Evolutionary conservation across 2,329 filamentous ascomycete genomes (phyloP).

Genomic region (Moelleriella libera): DNA sequence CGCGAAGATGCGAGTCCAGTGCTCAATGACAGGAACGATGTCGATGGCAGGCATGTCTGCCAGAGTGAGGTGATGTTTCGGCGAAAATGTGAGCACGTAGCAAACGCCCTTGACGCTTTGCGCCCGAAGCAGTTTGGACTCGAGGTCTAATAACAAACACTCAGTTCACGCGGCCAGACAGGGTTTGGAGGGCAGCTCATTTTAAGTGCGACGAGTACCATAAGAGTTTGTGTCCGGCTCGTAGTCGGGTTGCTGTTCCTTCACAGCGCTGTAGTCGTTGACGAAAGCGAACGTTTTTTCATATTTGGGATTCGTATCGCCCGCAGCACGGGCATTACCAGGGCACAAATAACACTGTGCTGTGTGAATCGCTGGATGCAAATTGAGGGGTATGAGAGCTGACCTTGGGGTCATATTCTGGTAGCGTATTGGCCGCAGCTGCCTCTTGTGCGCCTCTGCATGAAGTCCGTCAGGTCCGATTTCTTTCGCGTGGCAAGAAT

Average conservation of each 20-base stretch:
- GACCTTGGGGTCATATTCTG: conserved; percentile 66
- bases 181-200: neutral
- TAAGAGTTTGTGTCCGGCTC: conserved; percentile 23
- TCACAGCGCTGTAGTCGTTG: conserved; percentile 95
- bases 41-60: conserved; percentile 70
- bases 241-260: conserved; percentile 82
- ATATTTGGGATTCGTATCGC: conserved; percentile 77
- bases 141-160: conserved; percentile 37
- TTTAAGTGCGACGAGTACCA: conserved; percentile 8
- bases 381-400: conserved; percentile 7
- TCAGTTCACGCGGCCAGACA: neutral
- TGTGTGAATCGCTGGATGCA: conserved; percentile 19
- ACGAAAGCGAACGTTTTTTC: conserved; percentile 84
- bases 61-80: conserved; percentile 79
- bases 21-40: conserved; percentile 71
- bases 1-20: conserved; percentile 85
- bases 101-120: conserved; percentile 87
- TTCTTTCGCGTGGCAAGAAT: too few relatives aligned
- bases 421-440: conserved; percentile 52
- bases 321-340: conserved; percentile 75
- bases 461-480: neutral
- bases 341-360: conserved; percentile 83
- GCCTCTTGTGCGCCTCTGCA: conserved; percentile 63
- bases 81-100: conserved; percentile 91
- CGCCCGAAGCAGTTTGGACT: conserved; percentile 64